Base-by-base conservation (phyloP, 192 early-diverging fungal species). In the Phycomyces nitens region DNA sequence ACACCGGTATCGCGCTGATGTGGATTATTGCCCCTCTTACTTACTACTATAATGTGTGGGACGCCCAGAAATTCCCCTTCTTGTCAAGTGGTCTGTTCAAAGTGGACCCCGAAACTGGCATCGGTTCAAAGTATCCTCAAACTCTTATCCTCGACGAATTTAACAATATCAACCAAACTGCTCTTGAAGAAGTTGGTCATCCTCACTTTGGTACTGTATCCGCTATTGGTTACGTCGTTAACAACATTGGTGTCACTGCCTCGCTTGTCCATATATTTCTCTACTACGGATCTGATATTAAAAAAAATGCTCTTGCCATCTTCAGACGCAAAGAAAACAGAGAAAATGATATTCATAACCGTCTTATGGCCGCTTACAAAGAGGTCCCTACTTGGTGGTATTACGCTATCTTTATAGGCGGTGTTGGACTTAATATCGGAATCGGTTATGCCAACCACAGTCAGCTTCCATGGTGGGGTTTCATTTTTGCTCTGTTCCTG, bases 311-410 rank as follows among this genome's bases (percentile, higher is more conserved):
- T 16, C 73, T 85, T 59, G 71, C 75, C 20, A 62, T 71, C n/a
- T 47, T 75, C 3, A 76, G 73, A 10, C 20, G 57, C 1, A 75
- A 77, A 65, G 64, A 71, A 18, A 70, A 72, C 24, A 24, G n/a
- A n/a, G 41, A 64, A 23, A 38, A 26, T 2, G 86, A 91, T 64
- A 78, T 87, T 52, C 88, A 88, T 64, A 79, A 75, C 65, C 77
- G 73, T 64, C 64, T 86, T 51, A 89, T 89, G 86, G 49, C 62
- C 12, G 68, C 42, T 34, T 91, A 93, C 65, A 72, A 76, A 34
- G 85, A 89, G 54, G 85, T 89, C 0, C 91, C 91, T 34, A 60
- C 64, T 20, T 89, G 85, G 84, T 89, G 87, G 88, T 93, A 91
- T 56, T 64, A 77, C 16, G 60, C 69, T 29, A 62, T 86, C 55